Evolutionary conservation across 2,329 filamentous ascomycete genomes (phyloP), one percentile per base, ranked within the genome.

Genomic region (Bimuria novae-zelandiae): DNA sequence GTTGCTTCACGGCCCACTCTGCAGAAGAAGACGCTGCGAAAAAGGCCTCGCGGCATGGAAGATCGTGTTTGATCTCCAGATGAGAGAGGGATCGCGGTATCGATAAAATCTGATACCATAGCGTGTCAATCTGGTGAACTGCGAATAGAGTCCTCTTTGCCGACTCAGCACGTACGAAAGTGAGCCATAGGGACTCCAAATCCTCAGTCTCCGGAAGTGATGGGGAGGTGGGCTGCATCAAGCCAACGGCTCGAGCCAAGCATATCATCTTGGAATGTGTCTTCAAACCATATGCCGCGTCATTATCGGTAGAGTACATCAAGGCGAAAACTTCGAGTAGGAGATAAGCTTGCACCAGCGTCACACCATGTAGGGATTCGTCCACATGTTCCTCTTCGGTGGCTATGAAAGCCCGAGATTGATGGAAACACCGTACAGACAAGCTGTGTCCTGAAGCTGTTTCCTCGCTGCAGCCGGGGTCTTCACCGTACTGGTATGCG

Each of bases 21-120:
- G 32, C 54, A 3, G 63, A 56, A 0, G 56, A 58, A 1, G 52
- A 50, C 22, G 63, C 62, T 14, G 41, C 37, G 55, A 60, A 66
- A 6, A 59, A 56, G 12, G 60, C 51, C 25, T 61, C 55, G 8
- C 59, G 58, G 30, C 58, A 63, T 14, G 61, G 63, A 11, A 65
- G 41, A 10, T 61, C 55, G 27, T 62, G 60, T 33, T 65, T 63
- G 23, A 64, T 60, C 21, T 66, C 62, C 14, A 66, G 37, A 33
- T 64, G 60, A 6, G 63, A 66, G n/a, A 66, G 49, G 2, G 56
- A 61, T 2, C 62, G 58, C 5, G 62, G 63, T 3, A 64, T 55
- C 4, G 62, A 66, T 3, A 66, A 46, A 17, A 63, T 55, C 36
- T 66, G 62, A 35, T 64, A 63, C 57, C 62, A 64, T 27, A 63